Evolutionary conservation across 2,329 filamentous ascomycete species (phyloP), one percentile per base, ranked within the genome.

Genomic region (Exophiala oligosperma): DNA sequence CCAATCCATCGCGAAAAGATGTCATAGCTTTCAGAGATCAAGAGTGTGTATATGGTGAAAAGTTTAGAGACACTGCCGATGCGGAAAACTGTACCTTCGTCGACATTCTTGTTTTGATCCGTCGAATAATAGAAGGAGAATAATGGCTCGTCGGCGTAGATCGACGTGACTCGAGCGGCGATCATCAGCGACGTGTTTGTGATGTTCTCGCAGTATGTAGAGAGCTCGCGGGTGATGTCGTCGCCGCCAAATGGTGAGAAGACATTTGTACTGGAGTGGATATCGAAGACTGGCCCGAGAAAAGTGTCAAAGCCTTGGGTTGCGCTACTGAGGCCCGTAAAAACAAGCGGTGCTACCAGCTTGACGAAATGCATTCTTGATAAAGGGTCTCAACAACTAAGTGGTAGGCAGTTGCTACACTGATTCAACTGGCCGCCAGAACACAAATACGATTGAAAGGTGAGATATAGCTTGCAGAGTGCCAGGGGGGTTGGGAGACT

Each of bases 31-130:
- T 70, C 69, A 56, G 76, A 71, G 12, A 71, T 68, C 17, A 80
- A 68, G 59, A 75, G 76, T 4, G 71, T 71, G 52, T 75, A 77
- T 2, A 79, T 70, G 2, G 73, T 76, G 59, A 77, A 72, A 5
- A 79, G 64, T 64, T 81, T 81, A 8, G 76, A 76, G 9, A 80
- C 66, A 60, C 77, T 80, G 12, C 70, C 74, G 3, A 77, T 65
- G 2, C 72, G 68, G 62, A 74, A 82, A 21, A 76, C 66, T 0
- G 68, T 75, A 50, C 78, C 62, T 4, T 57, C 44, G 37, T 69
- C 61, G 4, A 74, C 66, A 50, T 61, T 47, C 47, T 49, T 24
- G 24, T 26, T 49, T n/a, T 24, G 47, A 49, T 49, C 47, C 47
- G 47, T 49, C 26, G 47, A 49, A 29, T 49, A 49, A 26, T 24